Percentiles rank a stretch among this genome's conserved stretches.
Evolutionary conservation across 1,284 basidiomycete genomes (phyloP).

Genomic region (Phaffia rhodozyma): DNA sequence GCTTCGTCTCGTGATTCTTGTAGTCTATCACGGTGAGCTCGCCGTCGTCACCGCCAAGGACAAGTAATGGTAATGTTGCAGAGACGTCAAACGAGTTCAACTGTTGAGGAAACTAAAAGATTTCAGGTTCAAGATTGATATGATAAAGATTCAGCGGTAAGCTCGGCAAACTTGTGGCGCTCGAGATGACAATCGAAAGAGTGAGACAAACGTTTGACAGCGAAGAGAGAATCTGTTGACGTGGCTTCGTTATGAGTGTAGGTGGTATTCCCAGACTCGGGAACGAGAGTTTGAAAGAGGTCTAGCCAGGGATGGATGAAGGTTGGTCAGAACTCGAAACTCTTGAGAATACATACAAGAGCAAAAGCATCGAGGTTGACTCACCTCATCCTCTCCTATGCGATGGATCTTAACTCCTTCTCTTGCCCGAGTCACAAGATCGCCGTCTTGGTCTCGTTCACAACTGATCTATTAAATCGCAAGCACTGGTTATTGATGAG

Average conservation of each 20-base stretch:
- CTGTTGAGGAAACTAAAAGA: neutral
- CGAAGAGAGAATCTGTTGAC: neutral
- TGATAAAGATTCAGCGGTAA: too few relatives aligned
- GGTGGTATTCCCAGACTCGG: slow-evolving; percentile 2
- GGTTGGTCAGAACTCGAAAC: neutral
- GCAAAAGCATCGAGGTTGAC: neutral
- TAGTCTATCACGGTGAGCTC: neutral
- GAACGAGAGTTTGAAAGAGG: slow-evolving; percentile 3
- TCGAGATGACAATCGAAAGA: too few relatives aligned
- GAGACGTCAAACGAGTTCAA: slow-evolving; percentile 11
- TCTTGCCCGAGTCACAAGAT: neutral
- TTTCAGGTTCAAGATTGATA: too few relatives aligned
- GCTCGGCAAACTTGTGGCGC: too few relatives aligned
- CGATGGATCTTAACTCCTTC: slow-evolving; percentile 1
- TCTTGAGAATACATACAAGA: neutral
- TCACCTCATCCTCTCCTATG: neutral
- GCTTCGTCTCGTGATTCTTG: neutral
- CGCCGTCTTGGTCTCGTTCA: slow-evolving; percentile 7
- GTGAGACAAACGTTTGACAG: neutral
- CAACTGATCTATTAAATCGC: neutral
- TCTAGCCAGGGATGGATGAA: neutral
- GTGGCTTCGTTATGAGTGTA: neutral
- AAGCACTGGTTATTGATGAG: too few relatives aligned
- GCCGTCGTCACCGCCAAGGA: slow-evolving; percentile 8
- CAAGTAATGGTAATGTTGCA: neutral